Base-by-base conservation (phyloP, 805 yeast genomes). In the Hermanozyma aechmeae region DNA sequence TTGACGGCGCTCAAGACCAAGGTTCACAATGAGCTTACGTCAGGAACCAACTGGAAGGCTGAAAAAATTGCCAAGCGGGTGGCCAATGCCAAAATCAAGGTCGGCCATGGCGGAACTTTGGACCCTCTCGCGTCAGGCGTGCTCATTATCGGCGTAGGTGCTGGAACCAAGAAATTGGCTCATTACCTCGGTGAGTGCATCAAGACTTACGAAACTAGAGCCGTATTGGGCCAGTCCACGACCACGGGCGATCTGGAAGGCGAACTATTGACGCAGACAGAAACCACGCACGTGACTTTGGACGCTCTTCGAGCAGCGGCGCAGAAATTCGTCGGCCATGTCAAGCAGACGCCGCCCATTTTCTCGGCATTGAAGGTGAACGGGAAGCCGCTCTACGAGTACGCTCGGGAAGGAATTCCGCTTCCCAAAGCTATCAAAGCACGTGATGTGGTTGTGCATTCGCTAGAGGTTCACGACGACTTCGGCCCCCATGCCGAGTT, bases 71-170 rank as follows among this genome's bases (percentile, higher is more conserved):
- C 69, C 34, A 67, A 71, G 30, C 70, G 71, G 33, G 61, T 70
- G 16, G 58, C 67, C 15, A 63, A 64, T 18, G 59, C 71, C 4
- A 77, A 76, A 43, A 76, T 87, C 19, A 92, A 92, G 47, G 79
- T 89, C 65, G 99, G 99, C 1, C 99, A 92, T 53, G 99, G 98
- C 13, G 99, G 99, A 7, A 92, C 99, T 0, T 61, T 92, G 22
- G 99, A 92, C 47, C 96, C 97, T 0, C 56, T 83, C 24, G 99
- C 99, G 0, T 76, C 86, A n/a, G 99, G 99, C 8, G 87, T 89
- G 1, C 53, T 83, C 24, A 89, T 93, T 2, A 66, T 92, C 31
- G 99, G 98, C 4, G 73, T 92, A n/a, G 96, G 96, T 5, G 38
- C 65, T 1, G 98, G 98, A 3, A 92, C 99, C 2, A 93, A 89